Percentiles rank a stretch among this genome's conserved stretches.
Conservation (phyloP, 768 basidiomycete species). For the Aureoboletus auriporus region DNA sequence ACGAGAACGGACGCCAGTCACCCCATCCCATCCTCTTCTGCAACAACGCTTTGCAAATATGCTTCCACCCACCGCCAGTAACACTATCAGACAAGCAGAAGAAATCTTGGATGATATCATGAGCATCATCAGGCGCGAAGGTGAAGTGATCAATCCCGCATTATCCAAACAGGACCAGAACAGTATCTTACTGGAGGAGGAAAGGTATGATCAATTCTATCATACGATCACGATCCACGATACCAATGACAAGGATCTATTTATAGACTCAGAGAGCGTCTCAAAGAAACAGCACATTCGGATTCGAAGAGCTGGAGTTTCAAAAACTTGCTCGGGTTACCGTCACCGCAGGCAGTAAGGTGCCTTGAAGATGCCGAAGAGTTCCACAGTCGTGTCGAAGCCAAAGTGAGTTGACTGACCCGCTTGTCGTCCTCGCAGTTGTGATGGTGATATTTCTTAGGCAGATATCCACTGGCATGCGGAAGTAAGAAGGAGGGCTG, state of each 20-base stretch:
- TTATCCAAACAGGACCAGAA: not conserved
- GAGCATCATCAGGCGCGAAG: not conserved
- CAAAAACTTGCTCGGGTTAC: not conserved
- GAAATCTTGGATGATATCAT: not conserved
- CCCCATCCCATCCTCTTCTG: not conserved
- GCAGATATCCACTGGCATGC: not conserved
- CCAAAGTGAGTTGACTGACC: not conserved
- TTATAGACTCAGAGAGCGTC: not conserved
- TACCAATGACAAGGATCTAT: too few species aligned
- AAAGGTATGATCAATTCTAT: not conserved
- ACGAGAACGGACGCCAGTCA: too few species aligned
- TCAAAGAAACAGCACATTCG: not conserved
- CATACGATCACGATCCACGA: not conserved
- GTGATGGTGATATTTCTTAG: not conserved
- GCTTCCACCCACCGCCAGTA: not conserved
- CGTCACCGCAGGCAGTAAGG: slow-evolving; percentile 4
- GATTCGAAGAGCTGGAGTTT: not conserved
- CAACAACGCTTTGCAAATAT: not conserved
- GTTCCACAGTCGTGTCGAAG: slow-evolving; percentile 4
- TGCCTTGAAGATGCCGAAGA: slow-evolving; percentile 2
- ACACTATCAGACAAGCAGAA: not conserved
- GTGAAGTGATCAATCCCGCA: not conserved
- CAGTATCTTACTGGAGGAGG: not conserved
- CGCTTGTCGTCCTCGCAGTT: not conserved
- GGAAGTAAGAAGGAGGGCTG: slow-evolving; percentile 2